Percentiles rank a stretch among this genome's conserved stretches.
These are phyloP conservation scores for Ceratocystis colombiana DNA, from an alignment of 2,329 filamentous ascomycete species.

Conservation along the genomic window DNA sequence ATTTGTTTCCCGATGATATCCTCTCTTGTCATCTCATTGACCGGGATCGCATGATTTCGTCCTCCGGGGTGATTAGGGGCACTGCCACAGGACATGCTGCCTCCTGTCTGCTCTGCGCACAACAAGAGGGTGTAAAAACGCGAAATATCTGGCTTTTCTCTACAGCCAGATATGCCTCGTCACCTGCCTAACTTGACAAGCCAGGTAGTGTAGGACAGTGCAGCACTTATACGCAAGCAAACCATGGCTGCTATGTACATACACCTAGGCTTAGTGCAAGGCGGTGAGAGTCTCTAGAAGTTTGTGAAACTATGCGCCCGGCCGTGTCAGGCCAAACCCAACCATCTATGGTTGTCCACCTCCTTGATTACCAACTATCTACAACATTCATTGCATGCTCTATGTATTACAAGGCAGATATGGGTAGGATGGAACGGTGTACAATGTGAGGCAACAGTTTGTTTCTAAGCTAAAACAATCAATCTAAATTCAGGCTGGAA, in stretches of 20 bases:
- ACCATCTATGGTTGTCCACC: not conserved
- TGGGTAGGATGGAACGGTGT: not conserved
- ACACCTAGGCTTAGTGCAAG: not conserved
- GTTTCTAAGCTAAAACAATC: constrained; percentile 12
- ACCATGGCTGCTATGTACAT: not conserved
- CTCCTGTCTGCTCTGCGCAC: not conserved
- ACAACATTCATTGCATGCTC: not conserved
- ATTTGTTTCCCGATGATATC: no score
- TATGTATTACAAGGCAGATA: not conserved
- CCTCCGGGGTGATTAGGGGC: no score
- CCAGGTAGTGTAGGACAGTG: no score
- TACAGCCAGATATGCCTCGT: not conserved
- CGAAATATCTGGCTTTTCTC: not conserved
- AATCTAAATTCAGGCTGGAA: not conserved
- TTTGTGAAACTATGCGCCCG: not conserved
- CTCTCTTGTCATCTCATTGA: no score
- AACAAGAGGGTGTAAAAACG: not conserved
- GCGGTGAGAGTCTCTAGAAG: not conserved
- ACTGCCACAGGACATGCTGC: not conserved
- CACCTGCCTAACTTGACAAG: not conserved
- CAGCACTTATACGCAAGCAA: not conserved
- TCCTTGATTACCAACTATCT: not conserved
- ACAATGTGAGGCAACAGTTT: constrained; percentile 1
- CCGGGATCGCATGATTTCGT: no score
- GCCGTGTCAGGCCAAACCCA: not conserved